Percentiles rank a stretch among this genome's conserved stretches.
These are phyloP conservation scores for Candida gorgasii DNA, from an alignment of 805 yeast species.

Conservation along the genomic window DNA sequence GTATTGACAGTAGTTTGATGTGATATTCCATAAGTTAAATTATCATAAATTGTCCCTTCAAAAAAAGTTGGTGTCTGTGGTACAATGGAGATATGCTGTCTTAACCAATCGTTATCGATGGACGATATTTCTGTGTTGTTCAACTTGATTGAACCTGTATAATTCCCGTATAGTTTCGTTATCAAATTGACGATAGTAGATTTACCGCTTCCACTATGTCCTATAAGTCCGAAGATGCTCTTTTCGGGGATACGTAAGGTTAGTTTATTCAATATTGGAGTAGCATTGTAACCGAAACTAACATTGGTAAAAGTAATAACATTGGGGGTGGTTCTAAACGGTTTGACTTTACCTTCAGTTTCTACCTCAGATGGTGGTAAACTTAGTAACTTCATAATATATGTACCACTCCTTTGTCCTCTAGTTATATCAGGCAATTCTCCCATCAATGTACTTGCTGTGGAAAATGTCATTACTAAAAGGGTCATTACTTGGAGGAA, in stretches of 20 bases:
- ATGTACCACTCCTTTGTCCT: constrained; percentile 72
- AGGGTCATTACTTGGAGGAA: constrained; percentile 71
- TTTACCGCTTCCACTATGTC: constrained; percentile 91
- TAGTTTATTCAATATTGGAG: constrained; percentile 40
- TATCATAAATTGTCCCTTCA: constrained; percentile 71
- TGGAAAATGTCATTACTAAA: constrained; percentile 69
- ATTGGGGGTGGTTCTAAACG: constrained; percentile 16
- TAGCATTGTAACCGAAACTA: constrained; percentile 49
- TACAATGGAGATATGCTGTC: constrained; percentile 64
- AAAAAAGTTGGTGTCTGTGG: constrained; percentile 74
- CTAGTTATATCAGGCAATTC: constrained; percentile 79
- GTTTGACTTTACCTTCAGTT: constrained; percentile 33
- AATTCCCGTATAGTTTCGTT: constrained; percentile 50
- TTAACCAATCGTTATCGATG: constrained; percentile 48
- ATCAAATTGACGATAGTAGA: constrained; percentile 69
- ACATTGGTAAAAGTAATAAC: constrained; percentile 45
- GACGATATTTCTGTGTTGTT: constrained; percentile 44
- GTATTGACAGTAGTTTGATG: constrained; percentile 21
- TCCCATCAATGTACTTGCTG: constrained; percentile 57
- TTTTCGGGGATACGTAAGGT: constrained; percentile 44
- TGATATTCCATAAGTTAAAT: constrained; percentile 60
- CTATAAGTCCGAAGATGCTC: constrained; percentile 67
- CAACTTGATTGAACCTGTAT: constrained; percentile 41
- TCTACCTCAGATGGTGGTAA: constrained; percentile 37
- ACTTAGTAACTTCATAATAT: constrained; percentile 42